Base-by-base conservation (phyloP, 2,329 filamentous ascomycete species). In the Pseudopithomyces chartarum region DNA sequence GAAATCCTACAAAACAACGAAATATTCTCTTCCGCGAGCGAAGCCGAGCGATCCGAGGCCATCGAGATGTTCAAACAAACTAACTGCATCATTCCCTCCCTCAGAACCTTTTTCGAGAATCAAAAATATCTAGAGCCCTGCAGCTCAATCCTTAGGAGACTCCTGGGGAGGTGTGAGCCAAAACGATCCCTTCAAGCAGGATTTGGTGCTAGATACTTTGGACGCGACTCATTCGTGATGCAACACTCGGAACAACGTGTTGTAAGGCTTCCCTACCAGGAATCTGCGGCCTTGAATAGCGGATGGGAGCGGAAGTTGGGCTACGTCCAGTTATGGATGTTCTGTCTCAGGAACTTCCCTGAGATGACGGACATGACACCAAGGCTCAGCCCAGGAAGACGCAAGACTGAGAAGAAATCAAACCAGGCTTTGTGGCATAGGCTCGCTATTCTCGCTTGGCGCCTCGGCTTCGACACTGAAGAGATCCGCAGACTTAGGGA, bases 51-150 rank as follows among this genome's bases (percentile, higher is more conserved):
- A 15, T n/a, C 22, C 55, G 10, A 45, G 36, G 36, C 48, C 40
- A 8, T 38, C 34, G 44, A 47, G 44, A 33, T 19, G 20, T 19
- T 47, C 15, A 33, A n/a, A 13, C 5, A 20, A 6, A 12, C 45
- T 1, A 39, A 45, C n/a, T 51, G 55, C 17, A 19, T 64, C 10
- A 62, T 64, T 19, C 61, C 61, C 8, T 57, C 57, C 2, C 38
- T 64, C 6, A 46, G 56, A 40, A 54, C 50, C 10, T 62, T 64
- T 43, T 64, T 64, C 26, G 55, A 64, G 38, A 62, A 62, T 19
- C 57, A 60, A 19, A 62, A 60, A 20, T 64, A 60, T 33, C 42
- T 64, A 4, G 59, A 64, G 45, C 61, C 61, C 2, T 64, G 61
- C 42, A 52, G 49, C 29, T n/a, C 20, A 1, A 62, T 64, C 12